Conservation (phyloP, 169 alveolate genomes). For the Plasmodium ovale region DNA sequence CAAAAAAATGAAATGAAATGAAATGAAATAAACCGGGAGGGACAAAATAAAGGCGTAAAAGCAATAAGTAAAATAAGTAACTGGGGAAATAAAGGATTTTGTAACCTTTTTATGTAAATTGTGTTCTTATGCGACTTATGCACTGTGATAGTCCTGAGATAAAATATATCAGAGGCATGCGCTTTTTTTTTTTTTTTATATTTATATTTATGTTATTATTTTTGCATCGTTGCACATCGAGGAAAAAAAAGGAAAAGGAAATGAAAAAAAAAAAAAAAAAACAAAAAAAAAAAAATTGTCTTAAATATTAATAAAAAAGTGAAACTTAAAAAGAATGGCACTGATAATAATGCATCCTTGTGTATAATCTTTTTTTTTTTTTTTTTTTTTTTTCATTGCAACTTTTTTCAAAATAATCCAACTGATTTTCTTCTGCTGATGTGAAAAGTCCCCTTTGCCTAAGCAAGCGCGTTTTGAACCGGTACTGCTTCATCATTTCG, state of each 20-base stretch:
- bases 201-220: conserved; percentile 16
- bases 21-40: too few relatives aligned
- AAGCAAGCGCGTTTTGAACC: too few relatives aligned
- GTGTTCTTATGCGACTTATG: not conserved
- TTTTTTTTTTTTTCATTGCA: not conserved
- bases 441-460: too few relatives aligned
- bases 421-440: too few relatives aligned
- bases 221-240: conserved; percentile 6
- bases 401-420: too few relatives aligned
- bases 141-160: conserved; percentile 4
- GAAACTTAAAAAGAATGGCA: not conserved
- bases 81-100: not conserved
- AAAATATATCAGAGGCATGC: conserved; percentile 8
- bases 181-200: not conserved
- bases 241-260: too few relatives aligned
- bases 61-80: not conserved
- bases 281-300: conserved; percentile 15
- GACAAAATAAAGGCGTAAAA: not conserved
- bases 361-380: too few relatives aligned
- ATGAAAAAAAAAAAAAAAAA: conserved; percentile 1
- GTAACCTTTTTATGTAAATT: not conserved
- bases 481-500: too few relatives aligned
- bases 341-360: not conserved
- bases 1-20: too few relatives aligned
- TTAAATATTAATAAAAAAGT: conserved; percentile 8